These are phyloP conservation scores for Simplicillium aogashimaense DNA, from an alignment of 2,329 filamentous ascomycete species.

Conservation along the genomic window DNA sequence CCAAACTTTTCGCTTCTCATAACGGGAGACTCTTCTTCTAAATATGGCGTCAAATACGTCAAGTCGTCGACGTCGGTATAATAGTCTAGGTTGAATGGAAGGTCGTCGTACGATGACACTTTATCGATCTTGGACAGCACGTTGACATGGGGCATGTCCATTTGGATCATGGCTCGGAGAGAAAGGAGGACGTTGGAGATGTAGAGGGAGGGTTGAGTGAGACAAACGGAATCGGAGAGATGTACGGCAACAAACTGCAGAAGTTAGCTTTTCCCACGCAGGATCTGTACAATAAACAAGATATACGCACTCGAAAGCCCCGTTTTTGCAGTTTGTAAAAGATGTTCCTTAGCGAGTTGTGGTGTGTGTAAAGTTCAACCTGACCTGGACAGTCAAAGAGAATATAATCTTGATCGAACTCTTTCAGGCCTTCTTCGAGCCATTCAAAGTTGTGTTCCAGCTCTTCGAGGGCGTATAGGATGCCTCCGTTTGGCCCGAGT, in stretches of 20 bases:
- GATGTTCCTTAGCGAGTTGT: conserved; percentile 83
- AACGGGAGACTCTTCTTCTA: conserved; percentile 68
- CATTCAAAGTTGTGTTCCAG: conserved; percentile 90
- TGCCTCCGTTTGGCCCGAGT: conserved; percentile 83
- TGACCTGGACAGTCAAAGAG: conserved; percentile 96
- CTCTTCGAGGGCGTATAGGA: conserved; percentile 90
- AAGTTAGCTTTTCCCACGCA: conserved; percentile 16
- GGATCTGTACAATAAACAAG: not conserved
- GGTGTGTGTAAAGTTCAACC: conserved; percentile 94
- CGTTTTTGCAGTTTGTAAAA: conserved; percentile 85
- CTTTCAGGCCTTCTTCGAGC: conserved; percentile 71
- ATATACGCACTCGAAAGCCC: conserved; percentile 68
- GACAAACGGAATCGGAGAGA: conserved; percentile 85
- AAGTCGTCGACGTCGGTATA: conserved; percentile 97
- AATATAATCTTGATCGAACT: conserved; percentile 81
- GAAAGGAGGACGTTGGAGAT: conserved; percentile 89
- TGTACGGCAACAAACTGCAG: conserved; percentile 81
- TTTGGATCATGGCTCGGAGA: conserved; percentile 92
- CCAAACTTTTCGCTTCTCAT: conserved; percentile 67
- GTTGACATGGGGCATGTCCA: conserved; percentile 93
- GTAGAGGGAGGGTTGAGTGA: conserved; percentile 89
- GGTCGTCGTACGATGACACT: conserved; percentile 68
- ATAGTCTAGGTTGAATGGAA: conserved; percentile 93
- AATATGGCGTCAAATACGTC: conserved; percentile 67
- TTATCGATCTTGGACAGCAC: conserved; percentile 98